Conservation (phyloP, 2,329 filamentous ascomycete genomes). For the Coleophoma eucalyptorum region DNA sequence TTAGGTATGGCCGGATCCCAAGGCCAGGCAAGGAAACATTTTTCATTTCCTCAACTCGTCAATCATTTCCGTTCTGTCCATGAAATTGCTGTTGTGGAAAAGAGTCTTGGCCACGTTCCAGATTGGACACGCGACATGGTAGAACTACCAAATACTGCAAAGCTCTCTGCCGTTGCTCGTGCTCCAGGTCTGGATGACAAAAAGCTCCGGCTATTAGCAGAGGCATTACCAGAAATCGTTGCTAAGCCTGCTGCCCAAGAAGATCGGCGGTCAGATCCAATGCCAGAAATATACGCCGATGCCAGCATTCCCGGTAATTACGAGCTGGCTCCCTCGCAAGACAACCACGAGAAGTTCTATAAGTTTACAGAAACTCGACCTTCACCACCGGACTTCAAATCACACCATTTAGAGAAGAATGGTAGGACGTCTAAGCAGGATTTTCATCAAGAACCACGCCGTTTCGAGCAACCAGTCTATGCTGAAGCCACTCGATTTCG, state of each 20-base stretch:
- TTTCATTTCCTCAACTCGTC: conserved; percentile 56
- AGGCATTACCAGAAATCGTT: conserved; percentile 43
- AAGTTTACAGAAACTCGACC: conserved; percentile 5
- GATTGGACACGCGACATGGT: conserved; percentile 62
- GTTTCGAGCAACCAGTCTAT: conserved; percentile 6
- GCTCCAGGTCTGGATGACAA: conserved; percentile 52
- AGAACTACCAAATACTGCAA: conserved; percentile 47
- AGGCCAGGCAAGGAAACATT: conserved; percentile 33
- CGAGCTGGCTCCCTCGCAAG: conserved; percentile 21
- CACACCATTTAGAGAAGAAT: conserved; percentile 20
- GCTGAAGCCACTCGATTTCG: conserved; percentile 10
- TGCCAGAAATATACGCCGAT: not conserved
- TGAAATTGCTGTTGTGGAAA: conserved; percentile 23
- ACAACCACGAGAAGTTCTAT: conserved; percentile 27
- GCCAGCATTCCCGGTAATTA: not conserved
- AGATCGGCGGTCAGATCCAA: not conserved
- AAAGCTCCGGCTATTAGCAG: conserved; percentile 47
- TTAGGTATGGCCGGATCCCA: conserved; percentile 23
- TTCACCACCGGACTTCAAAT: conserved; percentile 9
- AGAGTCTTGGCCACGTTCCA: conserved; percentile 23
- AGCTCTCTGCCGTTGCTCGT: conserved; percentile 43
- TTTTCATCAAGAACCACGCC: not conserved
- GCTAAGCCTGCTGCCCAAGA: conserved; percentile 4
- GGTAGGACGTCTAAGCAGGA: conserved; percentile 16
- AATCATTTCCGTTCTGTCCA: conserved; percentile 48